Evolutionary conservation across 768 basidiomycete genomes (phyloP).

Genomic region (Macrolepiota fuliginosa): DNA sequence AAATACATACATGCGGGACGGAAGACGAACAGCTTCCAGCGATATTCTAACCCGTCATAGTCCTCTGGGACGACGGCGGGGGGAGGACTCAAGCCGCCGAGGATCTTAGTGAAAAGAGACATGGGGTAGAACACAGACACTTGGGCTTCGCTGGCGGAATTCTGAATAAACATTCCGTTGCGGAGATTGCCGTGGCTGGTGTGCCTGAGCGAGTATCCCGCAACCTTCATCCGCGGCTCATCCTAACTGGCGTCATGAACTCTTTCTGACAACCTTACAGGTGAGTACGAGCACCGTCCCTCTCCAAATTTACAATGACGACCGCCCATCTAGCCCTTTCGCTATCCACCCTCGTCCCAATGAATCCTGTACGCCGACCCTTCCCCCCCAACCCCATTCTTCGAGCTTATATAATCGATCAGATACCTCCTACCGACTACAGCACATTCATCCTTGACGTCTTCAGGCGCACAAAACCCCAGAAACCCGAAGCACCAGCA

Average conservation of each 20-base stretch:
- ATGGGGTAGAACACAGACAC: constrained; percentile 2
- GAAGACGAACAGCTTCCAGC: constrained; percentile 76
- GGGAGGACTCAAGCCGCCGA: constrained; percentile 51
- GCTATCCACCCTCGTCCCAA: constrained; percentile 12
- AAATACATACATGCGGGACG: constrained; percentile 66
- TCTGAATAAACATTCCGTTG: background rate
- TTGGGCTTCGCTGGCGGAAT: background rate
- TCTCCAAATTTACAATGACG: background rate
- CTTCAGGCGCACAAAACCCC: constrained; percentile 47
- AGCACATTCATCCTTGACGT: constrained; percentile 54
- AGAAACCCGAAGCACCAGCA: constrained; percentile 12
- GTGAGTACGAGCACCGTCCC: background rate
- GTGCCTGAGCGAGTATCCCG: background rate
- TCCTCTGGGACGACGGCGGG: constrained; percentile 50
- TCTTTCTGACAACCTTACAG: background rate
- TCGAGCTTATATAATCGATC: background rate
- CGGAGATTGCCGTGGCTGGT: constrained; percentile 7
- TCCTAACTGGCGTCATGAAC: background rate
- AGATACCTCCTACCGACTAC: constrained; percentile 55
- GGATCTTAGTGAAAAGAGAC: constrained; percentile 30
- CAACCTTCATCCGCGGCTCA: background rate
- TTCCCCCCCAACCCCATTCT: background rate
- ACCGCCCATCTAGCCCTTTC: background rate
- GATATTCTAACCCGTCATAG: constrained; percentile 75
- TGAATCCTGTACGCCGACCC: constrained; percentile 16